Evolutionary conservation across 2,329 filamentous ascomycete species (phyloP), one percentile per base, ranked within the genome.

Genomic region (Canariomyces notabilis): DNA sequence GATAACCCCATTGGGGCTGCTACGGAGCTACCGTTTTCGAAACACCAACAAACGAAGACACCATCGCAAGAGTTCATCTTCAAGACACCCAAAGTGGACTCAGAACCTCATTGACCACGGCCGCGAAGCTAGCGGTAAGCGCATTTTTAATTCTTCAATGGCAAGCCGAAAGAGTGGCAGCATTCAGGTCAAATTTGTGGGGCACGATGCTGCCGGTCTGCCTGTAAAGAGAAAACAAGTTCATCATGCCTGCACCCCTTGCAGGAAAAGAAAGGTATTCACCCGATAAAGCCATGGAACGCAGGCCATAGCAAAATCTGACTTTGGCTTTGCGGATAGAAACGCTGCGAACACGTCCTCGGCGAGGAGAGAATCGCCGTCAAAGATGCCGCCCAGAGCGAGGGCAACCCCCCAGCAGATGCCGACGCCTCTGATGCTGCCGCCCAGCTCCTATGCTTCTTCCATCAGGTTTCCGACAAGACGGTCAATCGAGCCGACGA

Each of bases 221-320:
- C 77, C 77, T 4, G 66, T 77, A 44, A 82, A 82, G 64, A 67
- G 78, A 41, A 77, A 77, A 53, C 79, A 82, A 57, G 76, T 79
- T 18, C 70, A 73, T 47, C 76, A 80, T 22, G 79, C 79, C 4
- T 82, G 79, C 51, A 66, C 69, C 0, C 62, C 66, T 2, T 82
- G 79, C 53, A 73, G 78, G 4, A 73, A 70, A 39, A 73, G 73
- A 50, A 80, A 80, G 68, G 74, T 75, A 36, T n/a, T n/a, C n/a
- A n/a, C n/a, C n/a, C n/a, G n/a, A n/a, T n/a, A n/a, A n/a, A n/a
- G n/a, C n/a, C n/a, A n/a, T n/a, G n/a, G n/a, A n/a, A n/a, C n/a
- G n/a, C 8, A 12, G 18, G 9, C 14, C 8, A 35, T 12, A 11
- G 33, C 3, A 35, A 9, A 12, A 11, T 7, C 18, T 7, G 19